Evolutionary conservation across 2,329 filamentous ascomycete genomes (phyloP).

Genomic region (Beauveria australis): DNA sequence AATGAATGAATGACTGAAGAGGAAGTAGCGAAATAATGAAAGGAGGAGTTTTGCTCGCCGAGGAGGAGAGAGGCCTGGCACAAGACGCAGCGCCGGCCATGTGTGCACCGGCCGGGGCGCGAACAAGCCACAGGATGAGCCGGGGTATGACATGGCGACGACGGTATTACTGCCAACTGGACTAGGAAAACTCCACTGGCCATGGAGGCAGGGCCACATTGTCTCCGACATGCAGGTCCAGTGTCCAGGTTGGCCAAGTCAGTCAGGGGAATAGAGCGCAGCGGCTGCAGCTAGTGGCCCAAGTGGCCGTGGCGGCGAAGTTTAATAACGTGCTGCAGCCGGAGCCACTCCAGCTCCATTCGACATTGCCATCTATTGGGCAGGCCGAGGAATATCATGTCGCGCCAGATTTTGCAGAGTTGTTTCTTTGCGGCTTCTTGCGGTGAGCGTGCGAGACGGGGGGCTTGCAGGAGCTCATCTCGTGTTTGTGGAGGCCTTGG

Average conservation of each 20-base stretch:
- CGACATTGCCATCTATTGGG: neutral
- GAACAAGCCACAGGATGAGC: neutral
- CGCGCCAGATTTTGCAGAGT: neutral
- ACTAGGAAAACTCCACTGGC: neutral
- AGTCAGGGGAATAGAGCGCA: neutral
- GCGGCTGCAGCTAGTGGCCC: conserved; percentile 11
- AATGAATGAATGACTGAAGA: conserved; percentile 7
- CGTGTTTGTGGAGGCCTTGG: neutral
- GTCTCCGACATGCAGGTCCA: conserved; percentile 7
- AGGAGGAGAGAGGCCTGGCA: neutral
- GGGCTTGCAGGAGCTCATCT: neutral
- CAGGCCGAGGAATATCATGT: neutral
- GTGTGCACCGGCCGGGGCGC: neutral
- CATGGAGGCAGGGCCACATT: neutral
- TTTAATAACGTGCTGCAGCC: conserved; percentile 10
- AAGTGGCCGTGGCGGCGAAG: neutral
- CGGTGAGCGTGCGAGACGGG: neutral
- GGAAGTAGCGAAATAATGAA: conserved; percentile 10
- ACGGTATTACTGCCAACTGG: neutral
- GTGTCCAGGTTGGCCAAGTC: neutral
- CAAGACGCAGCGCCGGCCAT: neutral
- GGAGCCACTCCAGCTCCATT: conserved; percentile 8
- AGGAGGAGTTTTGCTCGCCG: neutral
- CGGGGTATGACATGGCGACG: neutral
- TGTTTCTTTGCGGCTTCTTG: conserved; percentile 2